Base-by-base conservation (phyloP, 1,284 basidiomycete genomes). In the Salmacisia buchloeana region DNA sequence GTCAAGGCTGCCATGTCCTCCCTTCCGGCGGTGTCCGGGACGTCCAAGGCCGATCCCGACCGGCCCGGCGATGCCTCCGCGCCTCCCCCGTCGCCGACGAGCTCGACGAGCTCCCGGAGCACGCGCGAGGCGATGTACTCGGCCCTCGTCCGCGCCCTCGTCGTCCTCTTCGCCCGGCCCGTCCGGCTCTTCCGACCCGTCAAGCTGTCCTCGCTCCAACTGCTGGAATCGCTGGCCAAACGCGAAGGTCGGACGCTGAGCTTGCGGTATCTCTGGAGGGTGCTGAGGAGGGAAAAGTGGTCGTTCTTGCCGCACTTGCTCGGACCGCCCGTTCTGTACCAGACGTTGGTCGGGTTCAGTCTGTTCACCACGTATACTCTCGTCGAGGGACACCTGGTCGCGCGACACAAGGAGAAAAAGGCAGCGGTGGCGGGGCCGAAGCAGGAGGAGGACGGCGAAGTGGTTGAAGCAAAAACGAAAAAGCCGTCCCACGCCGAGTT, bases 151-250 rank as follows among this genome's bases (percentile, higher is more conserved):
- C 78, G 79, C 27, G 75, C 78, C 23, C 68, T 81, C 1, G 80
- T 80, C 1, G 80, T 81, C 68, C 68, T 81, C 57, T 81, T 81
- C 70, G 77, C 80, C 46, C 67, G 78, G 10, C 81, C 81, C 1
- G 72, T 81, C 13, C 67, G 81, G 1, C 71, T 81, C 13, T 81
- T 81, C 52, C 65, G 81, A 2, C 80, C 80, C 0, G 78, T 80
- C 66, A 81, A 81, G 60, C 69, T 78, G 10, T 74, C 73, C 18
- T 78, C 80, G 3, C 78, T 78, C 73, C 74, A 76, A 5, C 71
- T 81, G 18, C 69, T 81, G 1, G 80, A 81, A 41, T 70, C 80
- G 1, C 73, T 81, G 61, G 81, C 81, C 9, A 73, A 79, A 52
- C 73, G 79, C 10, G 80, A 81, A 45, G 79, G 80, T 1, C 67